A percentile compares a stretch with the other conserved stretches of the same genome.
Conservation (phyloP, 371 early-diverging fungal species). For the Mycotypha africana region DNA sequence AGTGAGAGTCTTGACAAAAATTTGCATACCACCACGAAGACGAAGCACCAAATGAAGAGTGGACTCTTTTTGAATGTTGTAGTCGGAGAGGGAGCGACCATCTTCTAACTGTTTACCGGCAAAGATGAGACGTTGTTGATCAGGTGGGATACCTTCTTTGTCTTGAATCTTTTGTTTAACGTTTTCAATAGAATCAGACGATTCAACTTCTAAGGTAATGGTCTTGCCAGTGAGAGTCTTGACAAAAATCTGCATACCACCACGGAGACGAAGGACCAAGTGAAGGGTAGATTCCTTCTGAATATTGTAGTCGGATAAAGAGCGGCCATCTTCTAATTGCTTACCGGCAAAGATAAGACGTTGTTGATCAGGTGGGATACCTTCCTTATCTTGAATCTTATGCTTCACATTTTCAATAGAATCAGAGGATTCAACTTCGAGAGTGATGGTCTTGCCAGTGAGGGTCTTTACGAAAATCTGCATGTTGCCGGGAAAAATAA, state of each 20-base stretch:
- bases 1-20: constrained; percentile 98
- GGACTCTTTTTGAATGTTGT: constrained; percentile 90
- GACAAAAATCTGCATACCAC: constrained; percentile 92
- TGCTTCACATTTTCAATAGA: constrained; percentile 88
- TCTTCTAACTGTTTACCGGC: constrained; percentile 99
- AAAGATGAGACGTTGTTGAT: constrained; percentile 99
- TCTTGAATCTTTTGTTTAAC: constrained; percentile 98
- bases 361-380: constrained; percentile 95
- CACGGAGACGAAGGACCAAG: constrained; percentile 94
- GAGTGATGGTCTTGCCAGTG: constrained; percentile 97
- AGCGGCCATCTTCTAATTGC: constrained; percentile 96
- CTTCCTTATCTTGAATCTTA: constrained; percentile 97
- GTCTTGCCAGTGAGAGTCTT: constrained; percentile 99
- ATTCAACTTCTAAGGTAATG: constrained; percentile 97
- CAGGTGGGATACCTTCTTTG: constrained; percentile 89
- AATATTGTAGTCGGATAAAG: constrained; percentile 75
- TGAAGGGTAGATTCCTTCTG: constrained; percentile 96
- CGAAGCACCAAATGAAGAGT: constrained; percentile 96
- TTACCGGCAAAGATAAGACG: constrained; percentile 99
- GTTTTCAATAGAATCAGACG: constrained; percentile 85
- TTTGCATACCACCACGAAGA: constrained; percentile 91
- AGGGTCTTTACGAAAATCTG: constrained; percentile 98
- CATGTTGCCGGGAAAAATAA: constrained; percentile 83
- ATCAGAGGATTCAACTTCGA: constrained; percentile 96
- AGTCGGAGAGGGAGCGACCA: constrained; percentile 78